Percentiles rank a stretch among this genome's conserved stretches.
Evolutionary conservation across 768 basidiomycete species (phyloP).

Genomic region (Tulasnella sp.): DNA sequence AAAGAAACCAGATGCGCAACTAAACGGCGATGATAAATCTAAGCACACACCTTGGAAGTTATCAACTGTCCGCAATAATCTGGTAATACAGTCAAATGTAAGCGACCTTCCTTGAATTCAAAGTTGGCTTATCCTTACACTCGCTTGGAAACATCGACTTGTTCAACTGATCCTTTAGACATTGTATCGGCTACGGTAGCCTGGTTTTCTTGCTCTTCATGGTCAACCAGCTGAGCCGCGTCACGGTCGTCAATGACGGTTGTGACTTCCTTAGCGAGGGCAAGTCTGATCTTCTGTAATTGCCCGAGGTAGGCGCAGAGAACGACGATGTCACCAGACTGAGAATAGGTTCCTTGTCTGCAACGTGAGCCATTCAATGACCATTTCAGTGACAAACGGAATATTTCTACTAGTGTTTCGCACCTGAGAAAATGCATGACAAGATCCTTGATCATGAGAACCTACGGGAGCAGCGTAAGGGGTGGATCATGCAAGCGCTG

Average conservation of each 20-base stretch:
- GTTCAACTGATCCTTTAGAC: constrained; percentile 29
- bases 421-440: too few relatives aligned
- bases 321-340: constrained; percentile 42
- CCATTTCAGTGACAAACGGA: background rate
- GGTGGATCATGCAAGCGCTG: too few relatives aligned
- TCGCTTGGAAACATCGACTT: constrained; percentile 40
- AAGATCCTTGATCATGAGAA: too few relatives aligned
- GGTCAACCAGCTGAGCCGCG: constrained; percentile 43
- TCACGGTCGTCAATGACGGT: constrained; percentile 62
- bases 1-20: background rate
- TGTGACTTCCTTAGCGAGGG: constrained; percentile 37
- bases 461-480: constrained; percentile 40
- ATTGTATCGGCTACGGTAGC: too few relatives aligned
- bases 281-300: constrained; percentile 35
- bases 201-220: constrained; percentile 28
- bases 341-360: constrained; percentile 39
- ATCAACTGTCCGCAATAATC: constrained; percentile 53
- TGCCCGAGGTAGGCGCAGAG: constrained; percentile 46
- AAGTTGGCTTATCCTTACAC: constrained; percentile 30
- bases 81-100: constrained; percentile 35
- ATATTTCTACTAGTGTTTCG: constrained; percentile 15
- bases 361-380: too few relatives aligned
- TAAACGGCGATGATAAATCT: too few relatives aligned
- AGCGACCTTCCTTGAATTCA: background rate
- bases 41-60: constrained; percentile 43